Evolutionary conservation across 1,139 yeast species (phyloP).

Genomic region (Geotrichum phurueaensis): DNA sequence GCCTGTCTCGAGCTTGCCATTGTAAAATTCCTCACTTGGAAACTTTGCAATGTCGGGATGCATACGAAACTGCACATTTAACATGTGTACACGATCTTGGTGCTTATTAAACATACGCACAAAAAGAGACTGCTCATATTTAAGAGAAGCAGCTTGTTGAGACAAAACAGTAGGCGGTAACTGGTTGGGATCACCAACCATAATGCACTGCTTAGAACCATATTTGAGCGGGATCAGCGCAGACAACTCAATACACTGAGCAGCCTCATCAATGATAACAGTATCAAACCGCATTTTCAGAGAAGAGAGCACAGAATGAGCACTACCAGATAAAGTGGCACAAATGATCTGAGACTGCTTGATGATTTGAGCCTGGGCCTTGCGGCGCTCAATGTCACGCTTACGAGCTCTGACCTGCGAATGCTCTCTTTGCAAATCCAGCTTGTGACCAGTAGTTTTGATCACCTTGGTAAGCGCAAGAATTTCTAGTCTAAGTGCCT

Average conservation of each 20-base stretch:
- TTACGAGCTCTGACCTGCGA: slow-evolving; percentile 45
- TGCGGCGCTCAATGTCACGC: slow-evolving; percentile 71
- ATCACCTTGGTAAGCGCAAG: slow-evolving; percentile 54
- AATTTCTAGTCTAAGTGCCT: slow-evolving; percentile 26
- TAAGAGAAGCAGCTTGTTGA: slow-evolving; percentile 69
- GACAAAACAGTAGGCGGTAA: slow-evolving; percentile 98
- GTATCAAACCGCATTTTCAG: slow-evolving; percentile 77
- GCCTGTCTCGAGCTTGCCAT: slow-evolving; percentile 69
- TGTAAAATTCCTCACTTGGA: slow-evolving; percentile 80
- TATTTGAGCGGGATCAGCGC: slow-evolving; percentile 88
- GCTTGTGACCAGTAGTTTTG: slow-evolving; percentile 60
- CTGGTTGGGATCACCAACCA: slow-evolving; percentile 99
- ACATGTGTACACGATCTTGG: slow-evolving; percentile 58
- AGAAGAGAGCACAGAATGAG: slow-evolving; percentile 76
- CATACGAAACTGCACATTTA: slow-evolving; percentile 98
- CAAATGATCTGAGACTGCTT: slow-evolving; percentile 83
- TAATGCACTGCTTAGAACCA: slow-evolving; percentile 84
- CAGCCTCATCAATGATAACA: slow-evolving; percentile 97
- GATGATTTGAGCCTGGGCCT: slow-evolving; percentile 65
- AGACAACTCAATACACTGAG: slow-evolving; percentile 92
- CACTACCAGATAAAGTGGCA: slow-evolving; percentile 89
- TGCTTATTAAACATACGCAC: slow-evolving; percentile 82
- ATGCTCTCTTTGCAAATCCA: slow-evolving; percentile 73
- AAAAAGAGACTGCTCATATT: slow-evolving; percentile 87
- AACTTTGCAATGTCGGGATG: slow-evolving; percentile 84